phyloP scores from a whole-genome alignment of 352 stramenopile genomes.

The Globisporangium abappressorium region DNA sequence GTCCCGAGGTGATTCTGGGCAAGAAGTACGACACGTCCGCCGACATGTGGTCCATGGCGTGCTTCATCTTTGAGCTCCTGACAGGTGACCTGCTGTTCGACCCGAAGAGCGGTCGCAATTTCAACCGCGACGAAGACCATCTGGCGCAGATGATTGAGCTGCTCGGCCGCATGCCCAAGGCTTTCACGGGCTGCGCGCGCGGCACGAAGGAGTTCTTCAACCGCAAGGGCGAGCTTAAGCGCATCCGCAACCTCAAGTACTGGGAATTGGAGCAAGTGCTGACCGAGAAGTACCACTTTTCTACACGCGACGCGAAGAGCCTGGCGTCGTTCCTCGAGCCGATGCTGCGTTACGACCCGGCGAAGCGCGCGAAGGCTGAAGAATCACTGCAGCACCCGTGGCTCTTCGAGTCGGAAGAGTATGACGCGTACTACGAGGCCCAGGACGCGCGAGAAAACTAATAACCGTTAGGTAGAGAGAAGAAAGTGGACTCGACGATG shows the following conservation, averaged over 20 bases:
- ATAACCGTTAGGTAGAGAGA: conserved; percentile 5
- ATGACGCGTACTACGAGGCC: conserved; percentile 17
- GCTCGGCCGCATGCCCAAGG: conserved; percentile 95
- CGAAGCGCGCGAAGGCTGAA: conserved; percentile 89
- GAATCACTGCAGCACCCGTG: conserved; percentile 95
- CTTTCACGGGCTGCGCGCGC: conserved; percentile 61
- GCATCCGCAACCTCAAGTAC: conserved; percentile 98
- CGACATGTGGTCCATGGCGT: conserved; percentile 99
- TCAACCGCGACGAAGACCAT: conserved; percentile 94
- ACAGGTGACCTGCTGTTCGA: conserved; percentile 99
- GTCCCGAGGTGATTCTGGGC: conserved; percentile 96
- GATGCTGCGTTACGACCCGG: conserved; percentile 89
- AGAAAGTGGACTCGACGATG: neutral
- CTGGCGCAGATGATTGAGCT: conserved; percentile 99
- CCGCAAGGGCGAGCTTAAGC: conserved; percentile 95
- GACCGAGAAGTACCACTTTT: conserved; percentile 96
- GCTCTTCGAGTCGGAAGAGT: conserved; percentile 45
- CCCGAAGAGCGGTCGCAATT: conserved; percentile 89
- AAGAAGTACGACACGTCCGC: conserved; percentile 98
- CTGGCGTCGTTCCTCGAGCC: conserved; percentile 94
- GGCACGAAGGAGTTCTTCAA: conserved; percentile 98
- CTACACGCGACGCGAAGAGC: conserved; percentile 74
- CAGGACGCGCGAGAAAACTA: conserved; percentile 16
- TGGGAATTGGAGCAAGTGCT: conserved; percentile 96
- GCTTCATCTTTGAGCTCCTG: conserved; percentile 98